Evolutionary conservation across 2,329 filamentous ascomycete genomes (phyloP).

Genomic region (Phialophora verrucosa): DNA sequence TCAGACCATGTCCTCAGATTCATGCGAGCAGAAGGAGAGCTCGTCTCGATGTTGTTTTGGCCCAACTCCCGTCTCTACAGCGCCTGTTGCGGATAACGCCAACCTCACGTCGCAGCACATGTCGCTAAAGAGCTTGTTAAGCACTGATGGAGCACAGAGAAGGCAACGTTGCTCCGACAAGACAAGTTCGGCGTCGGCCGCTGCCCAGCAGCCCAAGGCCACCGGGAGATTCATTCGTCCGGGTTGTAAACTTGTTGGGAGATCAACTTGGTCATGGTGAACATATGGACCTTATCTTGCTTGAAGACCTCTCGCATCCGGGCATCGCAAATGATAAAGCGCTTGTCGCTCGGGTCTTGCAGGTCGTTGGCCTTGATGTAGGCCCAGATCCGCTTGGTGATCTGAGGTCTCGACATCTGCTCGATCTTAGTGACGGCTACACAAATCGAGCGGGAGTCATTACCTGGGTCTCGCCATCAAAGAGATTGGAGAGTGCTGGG

Average conservation of each 20-base stretch:
- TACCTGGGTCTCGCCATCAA: conserved; percentile 53
- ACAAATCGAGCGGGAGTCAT: conserved; percentile 39
- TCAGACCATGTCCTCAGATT: neutral
- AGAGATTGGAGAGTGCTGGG: conserved; percentile 51
- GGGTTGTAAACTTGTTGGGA: conserved; percentile 86
- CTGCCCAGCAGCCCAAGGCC: neutral
- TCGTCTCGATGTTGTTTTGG: conserved; percentile 3
- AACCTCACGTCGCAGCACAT: conserved; percentile 4
- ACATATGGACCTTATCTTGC: conserved; percentile 91
- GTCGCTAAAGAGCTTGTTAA: conserved; percentile 19
- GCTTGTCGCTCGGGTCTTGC: conserved; percentile 88
- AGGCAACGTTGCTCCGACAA: neutral
- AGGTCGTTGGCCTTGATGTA: conserved; percentile 89
- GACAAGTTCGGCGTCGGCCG: neutral
- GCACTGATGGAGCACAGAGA: conserved; percentile 3
- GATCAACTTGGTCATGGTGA: conserved; percentile 97
- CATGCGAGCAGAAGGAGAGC: neutral
- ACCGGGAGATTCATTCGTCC: conserved; percentile 64
- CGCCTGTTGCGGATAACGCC: conserved; percentile 6
- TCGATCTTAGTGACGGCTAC: conserved; percentile 7
- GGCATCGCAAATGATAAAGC: conserved; percentile 91
- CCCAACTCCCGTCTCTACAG: neutral
- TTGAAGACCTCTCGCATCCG: conserved; percentile 92
- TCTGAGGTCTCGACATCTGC: conserved; percentile 88
- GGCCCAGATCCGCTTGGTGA: conserved; percentile 94